Percentiles rank a stretch among this genome's conserved stretches.
phyloP scores from a whole-genome alignment of 495 filamentous ascomycete genomes.

The Halenospora varia region DNA sequence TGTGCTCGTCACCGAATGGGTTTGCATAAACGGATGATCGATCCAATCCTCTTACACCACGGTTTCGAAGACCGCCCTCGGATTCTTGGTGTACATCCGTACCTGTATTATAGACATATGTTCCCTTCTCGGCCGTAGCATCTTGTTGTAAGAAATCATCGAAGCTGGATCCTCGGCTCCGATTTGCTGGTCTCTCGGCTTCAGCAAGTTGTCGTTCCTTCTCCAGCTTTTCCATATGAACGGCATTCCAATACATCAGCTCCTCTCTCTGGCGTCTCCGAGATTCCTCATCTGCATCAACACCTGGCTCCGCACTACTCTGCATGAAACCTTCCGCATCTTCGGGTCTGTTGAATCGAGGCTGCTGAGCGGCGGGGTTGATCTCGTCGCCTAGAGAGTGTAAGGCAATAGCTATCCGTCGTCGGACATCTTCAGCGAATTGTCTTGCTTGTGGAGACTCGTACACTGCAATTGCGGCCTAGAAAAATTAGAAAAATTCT shows the following conservation, averaged over 20 bases:
- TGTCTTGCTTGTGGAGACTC: slow-evolving; percentile 76
- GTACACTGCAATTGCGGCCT: slow-evolving; percentile 75
- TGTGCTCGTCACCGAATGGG: slow-evolving; percentile 56
- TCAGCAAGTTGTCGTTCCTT: slow-evolving; percentile 12
- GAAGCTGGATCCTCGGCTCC: slow-evolving; percentile 37
- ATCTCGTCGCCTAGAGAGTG: slow-evolving; percentile 75
- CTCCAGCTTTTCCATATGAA: slow-evolving; percentile 23
- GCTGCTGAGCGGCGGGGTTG: slow-evolving; percentile 44
- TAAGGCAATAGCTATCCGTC: slow-evolving; percentile 73
- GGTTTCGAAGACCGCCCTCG: slow-evolving; percentile 37
- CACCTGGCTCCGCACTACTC: slow-evolving; percentile 46
- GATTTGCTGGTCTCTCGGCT: slow-evolving; percentile 17
- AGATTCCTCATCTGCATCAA: slow-evolving; percentile 65
- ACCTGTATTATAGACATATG: slow-evolving; percentile 48
- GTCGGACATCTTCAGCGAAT: slow-evolving; percentile 70
- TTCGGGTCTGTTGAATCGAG: slow-evolving; percentile 53
- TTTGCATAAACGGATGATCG: slow-evolving; percentile 48
- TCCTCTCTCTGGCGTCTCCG: slow-evolving; percentile 68
- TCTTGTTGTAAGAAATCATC: slow-evolving; percentile 51
- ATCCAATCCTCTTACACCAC: slow-evolving; percentile 46
- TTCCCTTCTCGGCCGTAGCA: slow-evolving; percentile 36
- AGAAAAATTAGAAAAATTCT: background rate
- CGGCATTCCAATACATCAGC: slow-evolving; percentile 62
- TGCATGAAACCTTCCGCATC: slow-evolving; percentile 53
- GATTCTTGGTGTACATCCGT: slow-evolving; percentile 29